phyloP scores from a whole-genome alignment of 768 basidiomycete genomes.

The Pleurotus djamor region DNA sequence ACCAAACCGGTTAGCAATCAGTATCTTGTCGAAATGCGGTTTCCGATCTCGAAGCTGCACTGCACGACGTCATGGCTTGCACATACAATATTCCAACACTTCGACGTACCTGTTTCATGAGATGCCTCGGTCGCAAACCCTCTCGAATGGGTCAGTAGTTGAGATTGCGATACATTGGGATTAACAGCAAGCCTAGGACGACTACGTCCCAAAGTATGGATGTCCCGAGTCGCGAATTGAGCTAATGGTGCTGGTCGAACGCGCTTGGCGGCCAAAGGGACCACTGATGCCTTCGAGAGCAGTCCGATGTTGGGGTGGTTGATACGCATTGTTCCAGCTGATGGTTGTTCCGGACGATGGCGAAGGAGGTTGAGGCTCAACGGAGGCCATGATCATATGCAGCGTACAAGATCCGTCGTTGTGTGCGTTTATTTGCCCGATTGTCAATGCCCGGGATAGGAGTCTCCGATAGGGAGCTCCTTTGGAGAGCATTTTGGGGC shows the following conservation, averaged over 20 bases:
- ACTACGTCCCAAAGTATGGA: neutral
- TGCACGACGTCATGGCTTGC: neutral
- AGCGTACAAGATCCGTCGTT: neutral
- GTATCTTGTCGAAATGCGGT: slow-evolving; percentile 85
- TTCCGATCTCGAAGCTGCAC: slow-evolving; percentile 10
- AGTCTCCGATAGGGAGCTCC: too few relatives aligned
- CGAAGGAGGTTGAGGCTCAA: neutral
- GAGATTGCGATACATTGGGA: too few relatives aligned
- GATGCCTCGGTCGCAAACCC: neutral
- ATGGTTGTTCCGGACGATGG: neutral
- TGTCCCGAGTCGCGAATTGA: neutral
- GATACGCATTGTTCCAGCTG: neutral
- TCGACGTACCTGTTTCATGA: neutral
- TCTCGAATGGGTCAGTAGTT: neutral
- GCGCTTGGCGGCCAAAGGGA: neutral
- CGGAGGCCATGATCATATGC: neutral
- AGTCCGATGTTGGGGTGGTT: neutral
- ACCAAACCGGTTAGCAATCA: slow-evolving; percentile 81
- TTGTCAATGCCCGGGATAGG: too few relatives aligned
- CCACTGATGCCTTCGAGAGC: neutral
- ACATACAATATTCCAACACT: neutral
- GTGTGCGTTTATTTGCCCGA: neutral
- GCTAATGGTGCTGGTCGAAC: neutral
- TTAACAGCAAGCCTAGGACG: too few relatives aligned
- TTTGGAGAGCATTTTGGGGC: too few relatives aligned